These are phyloP conservation scores for Phlyctochytrium bullatum DNA, from an alignment of 192 early-diverging fungal genomes.

Conservation along the genomic window DNA sequence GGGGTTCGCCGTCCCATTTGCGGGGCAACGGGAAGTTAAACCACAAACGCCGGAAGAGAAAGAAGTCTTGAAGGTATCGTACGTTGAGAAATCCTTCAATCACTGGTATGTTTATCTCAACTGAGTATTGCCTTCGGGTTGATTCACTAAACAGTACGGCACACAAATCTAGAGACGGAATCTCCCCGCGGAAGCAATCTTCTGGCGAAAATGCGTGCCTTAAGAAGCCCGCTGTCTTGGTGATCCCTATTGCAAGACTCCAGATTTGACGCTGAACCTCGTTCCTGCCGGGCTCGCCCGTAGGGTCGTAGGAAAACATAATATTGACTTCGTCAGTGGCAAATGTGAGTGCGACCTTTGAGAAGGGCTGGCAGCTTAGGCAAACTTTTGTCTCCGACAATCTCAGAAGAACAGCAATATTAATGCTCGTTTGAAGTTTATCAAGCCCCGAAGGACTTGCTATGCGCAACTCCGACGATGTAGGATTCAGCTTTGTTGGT, in stretches of 20 bases:
- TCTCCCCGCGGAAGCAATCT: conserved; percentile 59
- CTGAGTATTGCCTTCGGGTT: conserved; percentile 42
- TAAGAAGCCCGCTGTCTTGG: conserved; percentile 57
- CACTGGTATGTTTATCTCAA: conserved; percentile 56
- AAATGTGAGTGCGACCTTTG: conserved; percentile 67
- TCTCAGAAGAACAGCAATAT: conserved; percentile 52
- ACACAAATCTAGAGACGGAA: conserved; percentile 63
- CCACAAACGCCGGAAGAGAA: conserved; percentile 69
- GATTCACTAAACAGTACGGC: conserved; percentile 52
- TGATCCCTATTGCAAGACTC: conserved; percentile 23
- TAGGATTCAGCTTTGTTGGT: not conserved
- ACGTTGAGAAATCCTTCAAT: conserved; percentile 60
- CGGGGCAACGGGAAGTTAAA: conserved; percentile 40
- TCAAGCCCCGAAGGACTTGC: not conserved
- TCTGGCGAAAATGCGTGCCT: conserved; percentile 77
- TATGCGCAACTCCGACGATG: not conserved
- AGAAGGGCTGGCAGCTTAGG: conserved; percentile 70
- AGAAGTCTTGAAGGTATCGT: conserved; percentile 70
- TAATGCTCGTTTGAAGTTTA: conserved; percentile 26
- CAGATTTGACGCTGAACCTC: not conserved
- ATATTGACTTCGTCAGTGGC: conserved; percentile 72
- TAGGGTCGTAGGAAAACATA: conserved; percentile 41
- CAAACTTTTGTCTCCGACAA: conserved; percentile 66
- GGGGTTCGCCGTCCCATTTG: conserved; percentile 24
- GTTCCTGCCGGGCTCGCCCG: not conserved